These are phyloP conservation scores for Termitomyces sp. DNA, from an alignment of 768 basidiomycete species.

Conservation along the genomic window DNA sequence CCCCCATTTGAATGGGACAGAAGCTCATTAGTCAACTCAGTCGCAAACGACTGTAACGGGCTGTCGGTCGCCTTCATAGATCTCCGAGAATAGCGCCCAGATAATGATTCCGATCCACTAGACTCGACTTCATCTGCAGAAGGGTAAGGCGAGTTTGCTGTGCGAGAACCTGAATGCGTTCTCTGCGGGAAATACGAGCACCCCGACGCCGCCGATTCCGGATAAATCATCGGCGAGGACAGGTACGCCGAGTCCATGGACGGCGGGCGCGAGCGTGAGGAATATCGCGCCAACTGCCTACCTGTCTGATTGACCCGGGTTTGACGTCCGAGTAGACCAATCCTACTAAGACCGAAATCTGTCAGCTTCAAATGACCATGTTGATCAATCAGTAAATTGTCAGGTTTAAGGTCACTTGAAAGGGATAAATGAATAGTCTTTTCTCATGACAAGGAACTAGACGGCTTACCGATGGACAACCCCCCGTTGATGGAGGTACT, in stretches of 20 bases:
- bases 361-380: slow-evolving; percentile 97
- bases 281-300: slow-evolving; percentile 45
- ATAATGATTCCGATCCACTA: slow-evolving; percentile 72
- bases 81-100: slow-evolving; percentile 48
- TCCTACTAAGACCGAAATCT: slow-evolving; percentile 94
- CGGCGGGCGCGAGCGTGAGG: slow-evolving; percentile 74
- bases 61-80: slow-evolving; percentile 53
- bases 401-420: slow-evolving; percentile 90
- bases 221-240: slow-evolving; percentile 65
- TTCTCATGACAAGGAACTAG: background rate
- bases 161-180: slow-evolving; percentile 50
- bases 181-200: slow-evolving; percentile 81
- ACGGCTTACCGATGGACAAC: slow-evolving; percentile 88
- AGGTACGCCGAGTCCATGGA: slow-evolving; percentile 77
- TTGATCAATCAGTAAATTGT: slow-evolving; percentile 95
- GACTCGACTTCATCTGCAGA: slow-evolving; percentile 84
- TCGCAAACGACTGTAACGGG: slow-evolving; percentile 82
- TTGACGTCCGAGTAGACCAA: slow-evolving; percentile 97
- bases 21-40: slow-evolving; percentile 76
- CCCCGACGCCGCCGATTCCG: slow-evolving; percentile 45
- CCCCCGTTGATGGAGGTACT: slow-evolving; percentile 93
- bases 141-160: slow-evolving; percentile 59
- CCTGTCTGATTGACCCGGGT: slow-evolving; percentile 63
- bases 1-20: slow-evolving; percentile 67
- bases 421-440: slow-evolving; percentile 1